Conservation (phyloP, 768 basidiomycete genomes). For the Asterophora parasitica region DNA sequence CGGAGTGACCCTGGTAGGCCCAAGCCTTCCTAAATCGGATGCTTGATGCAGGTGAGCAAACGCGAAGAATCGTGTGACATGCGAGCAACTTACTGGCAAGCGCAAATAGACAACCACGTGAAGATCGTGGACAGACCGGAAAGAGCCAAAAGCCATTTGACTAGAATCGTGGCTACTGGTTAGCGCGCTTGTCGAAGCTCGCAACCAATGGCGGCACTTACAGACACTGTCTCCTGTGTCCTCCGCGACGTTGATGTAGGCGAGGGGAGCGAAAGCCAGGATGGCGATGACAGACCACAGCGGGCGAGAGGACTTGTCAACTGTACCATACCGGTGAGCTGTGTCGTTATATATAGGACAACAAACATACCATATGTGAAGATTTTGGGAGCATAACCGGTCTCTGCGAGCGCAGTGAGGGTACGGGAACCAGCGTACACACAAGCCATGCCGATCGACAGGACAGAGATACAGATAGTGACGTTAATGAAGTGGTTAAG, state of each 20-base stretch:
- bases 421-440: slow-evolving; percentile 44
- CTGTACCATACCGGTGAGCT: slow-evolving; percentile 10
- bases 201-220: slow-evolving; percentile 17
- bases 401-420: slow-evolving; percentile 41
- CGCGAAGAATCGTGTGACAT: neutral
- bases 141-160: slow-evolving; percentile 39
- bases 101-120: slow-evolving; percentile 41
- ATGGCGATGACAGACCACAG: slow-evolving; percentile 36
- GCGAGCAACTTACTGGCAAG: slow-evolving; percentile 35
- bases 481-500: slow-evolving; percentile 40
- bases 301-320: slow-evolving; percentile 44
- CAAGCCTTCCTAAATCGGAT: slow-evolving; percentile 44
- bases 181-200: neutral
- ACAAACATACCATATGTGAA: slow-evolving; percentile 30
- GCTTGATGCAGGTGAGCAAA: slow-evolving; percentile 15
- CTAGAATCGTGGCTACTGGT: slow-evolving; percentile 19
- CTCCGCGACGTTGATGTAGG: slow-evolving; percentile 33
- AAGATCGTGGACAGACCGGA: slow-evolving; percentile 45
- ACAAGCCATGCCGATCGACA: slow-evolving; percentile 41
- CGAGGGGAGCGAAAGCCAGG: slow-evolving; percentile 34
- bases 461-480: slow-evolving; percentile 41
- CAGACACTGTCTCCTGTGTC: slow-evolving; percentile 35
- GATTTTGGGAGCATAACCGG: slow-evolving; percentile 40
- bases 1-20: slow-evolving; percentile 38
- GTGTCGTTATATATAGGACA: neutral